A percentile compares a stretch with the other conserved stretches of the same genome.
Evolutionary conservation across 805 yeast genomes (phyloP).

Genomic region (Cyberlindnera nakhonratchasimensis): DNA sequence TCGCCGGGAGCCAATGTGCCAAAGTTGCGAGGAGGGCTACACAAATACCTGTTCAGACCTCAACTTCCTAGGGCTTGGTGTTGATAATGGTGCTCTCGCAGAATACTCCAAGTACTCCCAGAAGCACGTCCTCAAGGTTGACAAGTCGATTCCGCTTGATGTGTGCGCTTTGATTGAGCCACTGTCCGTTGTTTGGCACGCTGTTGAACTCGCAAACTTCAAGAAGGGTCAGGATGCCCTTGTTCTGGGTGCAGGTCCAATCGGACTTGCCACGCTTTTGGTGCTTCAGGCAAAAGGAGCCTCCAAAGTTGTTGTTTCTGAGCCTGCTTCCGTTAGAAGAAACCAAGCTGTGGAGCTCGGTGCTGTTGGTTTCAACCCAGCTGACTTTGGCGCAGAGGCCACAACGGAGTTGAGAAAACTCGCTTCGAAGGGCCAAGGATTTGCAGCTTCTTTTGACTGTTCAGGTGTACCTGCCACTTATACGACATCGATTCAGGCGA

Average conservation of each 20-base stretch:
- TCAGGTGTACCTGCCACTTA: conserved; percentile 49
- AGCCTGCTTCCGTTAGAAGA: conserved; percentile 60
- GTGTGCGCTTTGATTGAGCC: conserved; percentile 59
- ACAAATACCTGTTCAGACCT: conserved; percentile 44
- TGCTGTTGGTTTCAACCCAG: conserved; percentile 43
- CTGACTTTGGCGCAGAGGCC: conserved; percentile 31
- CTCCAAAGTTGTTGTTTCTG: conserved; percentile 52
- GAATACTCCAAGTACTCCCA: conserved; percentile 40
- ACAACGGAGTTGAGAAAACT: conserved; percentile 32
- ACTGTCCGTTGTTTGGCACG: conserved; percentile 58
- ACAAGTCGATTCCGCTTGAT: conserved; percentile 42
- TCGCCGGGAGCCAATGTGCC: conserved; percentile 32
- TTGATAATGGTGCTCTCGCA: conserved; percentile 45
- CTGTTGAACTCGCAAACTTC: conserved; percentile 43
- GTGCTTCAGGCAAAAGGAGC: conserved; percentile 49
- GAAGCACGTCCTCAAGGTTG: conserved; percentile 38
- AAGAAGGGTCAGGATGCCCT: conserved; percentile 44
- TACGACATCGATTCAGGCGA: conserved; percentile 37
- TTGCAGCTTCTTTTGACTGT: conserved; percentile 50
- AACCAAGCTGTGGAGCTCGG: conserved; percentile 51
- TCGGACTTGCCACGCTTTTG: conserved; percentile 56
- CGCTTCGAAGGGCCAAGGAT: conserved; percentile 42
- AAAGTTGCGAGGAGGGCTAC: conserved; percentile 40
- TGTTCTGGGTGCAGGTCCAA: conserved; percentile 61
- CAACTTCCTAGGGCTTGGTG: conserved; percentile 48